Percentiles rank a stretch among this genome's conserved stretches.
phyloP scores from a whole-genome alignment of 2,329 filamentous ascomycete genomes.

The Dactylellina leptospora region DNA sequence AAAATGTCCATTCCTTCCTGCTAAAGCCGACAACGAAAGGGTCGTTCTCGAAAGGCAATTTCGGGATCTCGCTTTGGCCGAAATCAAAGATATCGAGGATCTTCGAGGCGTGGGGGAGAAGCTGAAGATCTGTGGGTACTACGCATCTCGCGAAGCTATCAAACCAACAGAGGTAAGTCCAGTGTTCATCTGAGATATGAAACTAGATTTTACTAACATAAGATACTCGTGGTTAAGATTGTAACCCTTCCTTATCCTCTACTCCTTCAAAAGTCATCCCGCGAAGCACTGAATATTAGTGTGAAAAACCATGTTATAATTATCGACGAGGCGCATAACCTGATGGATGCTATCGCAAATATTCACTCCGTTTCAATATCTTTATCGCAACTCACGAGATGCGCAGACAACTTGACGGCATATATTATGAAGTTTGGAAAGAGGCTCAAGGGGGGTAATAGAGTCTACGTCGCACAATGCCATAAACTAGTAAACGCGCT shows the following conservation, averaged over 20 bases:
- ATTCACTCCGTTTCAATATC: slow-evolving; percentile 83
- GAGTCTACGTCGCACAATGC: slow-evolving; percentile 88
- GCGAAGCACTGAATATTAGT: slow-evolving; percentile 86
- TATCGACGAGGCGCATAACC: slow-evolving; percentile 95
- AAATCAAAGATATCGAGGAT: slow-evolving; percentile 92
- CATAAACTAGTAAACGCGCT: slow-evolving; percentile 84
- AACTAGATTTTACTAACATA: not conserved
- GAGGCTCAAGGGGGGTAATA: slow-evolving; percentile 86
- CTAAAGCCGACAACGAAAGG: slow-evolving; percentile 70
- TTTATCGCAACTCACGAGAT: slow-evolving; percentile 75
- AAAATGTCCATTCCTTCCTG: slow-evolving; percentile 79
- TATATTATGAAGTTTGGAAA: slow-evolving; percentile 91
- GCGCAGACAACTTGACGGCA: slow-evolving; percentile 76
- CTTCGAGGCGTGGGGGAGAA: slow-evolving; percentile 79
- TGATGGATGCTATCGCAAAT: slow-evolving; percentile 91
- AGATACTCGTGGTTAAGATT: slow-evolving; percentile 63
- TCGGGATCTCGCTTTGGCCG: slow-evolving; percentile 82
- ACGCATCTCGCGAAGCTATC: slow-evolving; percentile 88
- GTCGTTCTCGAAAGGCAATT: slow-evolving; percentile 78
- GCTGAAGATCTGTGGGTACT: slow-evolving; percentile 89
- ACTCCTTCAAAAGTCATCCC: slow-evolving; percentile 82
- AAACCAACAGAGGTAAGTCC: slow-evolving; percentile 73
- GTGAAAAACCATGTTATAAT: slow-evolving; percentile 90
- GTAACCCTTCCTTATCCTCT: slow-evolving; percentile 92
- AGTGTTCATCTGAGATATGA: too few relatives aligned